These are phyloP conservation scores for Orbilia ellipsospora DNA, from an alignment of 2,329 filamentous ascomycete genomes.

Conservation along the genomic window DNA sequence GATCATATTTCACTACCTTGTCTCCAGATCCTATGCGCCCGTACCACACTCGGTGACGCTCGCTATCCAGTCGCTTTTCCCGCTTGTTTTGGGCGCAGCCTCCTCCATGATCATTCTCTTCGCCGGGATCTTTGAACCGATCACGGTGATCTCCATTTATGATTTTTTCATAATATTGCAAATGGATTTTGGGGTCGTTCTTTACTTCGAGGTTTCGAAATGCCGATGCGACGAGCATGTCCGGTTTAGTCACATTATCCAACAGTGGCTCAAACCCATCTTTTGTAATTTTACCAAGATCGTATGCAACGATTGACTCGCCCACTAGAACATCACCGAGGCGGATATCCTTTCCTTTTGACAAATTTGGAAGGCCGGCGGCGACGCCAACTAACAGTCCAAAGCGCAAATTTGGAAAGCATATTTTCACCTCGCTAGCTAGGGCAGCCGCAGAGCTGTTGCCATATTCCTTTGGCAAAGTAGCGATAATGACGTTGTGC, in stretches of 20 bases:
- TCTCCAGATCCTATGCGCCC: slow-evolving; percentile 61
- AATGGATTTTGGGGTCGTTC: no score
- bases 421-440: not conserved
- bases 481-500: not conserved
- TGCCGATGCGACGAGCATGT: no score
- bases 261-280: not conserved
- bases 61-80: slow-evolving; percentile 44
- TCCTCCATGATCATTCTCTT: not conserved
- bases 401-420: not conserved
- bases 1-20: slow-evolving; percentile 60
- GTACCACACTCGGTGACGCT: slow-evolving; percentile 61
- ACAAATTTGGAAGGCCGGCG: not conserved
- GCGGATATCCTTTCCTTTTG: not conserved
- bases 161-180: no score
- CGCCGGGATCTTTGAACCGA: not conserved
- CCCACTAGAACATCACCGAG: not conserved
- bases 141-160: no score
- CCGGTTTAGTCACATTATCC: no score
- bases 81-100: slow-evolving; percentile 2
- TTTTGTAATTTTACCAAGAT: not conserved
- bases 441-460: not conserved
- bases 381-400: not conserved
- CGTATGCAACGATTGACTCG: not conserved
- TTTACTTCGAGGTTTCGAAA: no score
- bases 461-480: not conserved